Conservation (phyloP, 306 rosid genomes). For the Myrica gale region DNA sequence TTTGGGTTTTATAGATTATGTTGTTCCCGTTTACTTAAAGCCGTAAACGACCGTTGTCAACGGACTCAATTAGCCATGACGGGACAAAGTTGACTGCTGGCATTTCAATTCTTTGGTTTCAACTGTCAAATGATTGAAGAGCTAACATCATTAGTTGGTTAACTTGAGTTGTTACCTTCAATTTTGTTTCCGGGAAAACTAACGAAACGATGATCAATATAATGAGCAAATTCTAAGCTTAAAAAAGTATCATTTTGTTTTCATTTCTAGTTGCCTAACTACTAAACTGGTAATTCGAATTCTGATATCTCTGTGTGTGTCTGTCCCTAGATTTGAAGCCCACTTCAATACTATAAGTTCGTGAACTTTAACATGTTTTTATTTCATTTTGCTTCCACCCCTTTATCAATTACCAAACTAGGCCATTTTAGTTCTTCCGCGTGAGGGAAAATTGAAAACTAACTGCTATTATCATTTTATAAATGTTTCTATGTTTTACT, state of each 20-base stretch:
- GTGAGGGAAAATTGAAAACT: not conserved
- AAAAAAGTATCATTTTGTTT: not conserved
- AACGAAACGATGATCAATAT: not conserved
- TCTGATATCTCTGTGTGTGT: not conserved
- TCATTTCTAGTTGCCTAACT: not conserved
- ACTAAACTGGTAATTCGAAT: not conserved
- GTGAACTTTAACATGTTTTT: too few relatives aligned
- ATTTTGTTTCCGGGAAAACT: constrained; percentile 3
- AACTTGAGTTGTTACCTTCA: not conserved
- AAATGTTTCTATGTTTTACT: not conserved
- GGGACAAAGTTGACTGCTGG: not conserved
- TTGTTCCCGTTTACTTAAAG: not conserved
- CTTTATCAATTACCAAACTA: not conserved
- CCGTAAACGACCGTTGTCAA: not conserved
- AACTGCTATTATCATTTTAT: not conserved
- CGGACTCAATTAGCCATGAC: not conserved
- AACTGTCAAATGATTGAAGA: not conserved
- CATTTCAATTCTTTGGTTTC: not conserved
- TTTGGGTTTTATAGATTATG: not conserved
- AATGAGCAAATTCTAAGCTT: not conserved
- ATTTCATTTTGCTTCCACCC: not conserved
- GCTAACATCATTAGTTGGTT: not conserved
- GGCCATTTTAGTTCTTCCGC: not conserved
- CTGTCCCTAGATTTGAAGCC: not conserved
- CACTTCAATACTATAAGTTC: too few relatives aligned